Percentiles rank a stretch among this genome's conserved stretches.
Conservation (phyloP, 2,329 filamentous ascomycete species). For the Pseudocercospora pini-densiflorae region DNA sequence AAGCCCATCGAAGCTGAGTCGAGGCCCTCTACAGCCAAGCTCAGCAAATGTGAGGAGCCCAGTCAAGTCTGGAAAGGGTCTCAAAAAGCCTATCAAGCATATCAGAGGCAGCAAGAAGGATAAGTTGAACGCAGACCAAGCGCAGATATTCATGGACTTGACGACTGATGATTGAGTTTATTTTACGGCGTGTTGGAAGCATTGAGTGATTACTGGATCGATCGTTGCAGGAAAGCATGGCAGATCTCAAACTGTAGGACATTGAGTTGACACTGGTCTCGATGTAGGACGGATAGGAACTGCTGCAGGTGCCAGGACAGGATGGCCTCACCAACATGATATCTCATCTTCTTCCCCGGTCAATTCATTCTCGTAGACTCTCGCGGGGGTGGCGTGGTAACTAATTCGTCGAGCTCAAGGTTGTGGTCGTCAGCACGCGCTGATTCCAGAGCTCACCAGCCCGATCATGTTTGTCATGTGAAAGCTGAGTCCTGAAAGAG, state of each 20-base stretch:
- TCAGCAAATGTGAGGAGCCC: conserved; percentile 17
- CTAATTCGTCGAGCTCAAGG: no score
- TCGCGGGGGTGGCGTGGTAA: no score
- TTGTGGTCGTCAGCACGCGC: no score
- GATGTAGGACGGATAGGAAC: not conserved
- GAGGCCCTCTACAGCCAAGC: conserved; percentile 13
- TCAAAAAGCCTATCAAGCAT: conserved; percentile 12
- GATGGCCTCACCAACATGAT: no score
- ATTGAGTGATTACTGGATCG: not conserved
- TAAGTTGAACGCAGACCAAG: conserved; percentile 24
- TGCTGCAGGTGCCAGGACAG: not conserved
- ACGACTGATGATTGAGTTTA: not conserved
- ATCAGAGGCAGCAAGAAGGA: conserved; percentile 16
- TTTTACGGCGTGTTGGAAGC: not conserved
- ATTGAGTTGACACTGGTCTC: not conserved
- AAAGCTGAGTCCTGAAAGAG: no score
- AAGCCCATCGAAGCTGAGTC: not conserved
- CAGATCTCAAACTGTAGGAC: not conserved
- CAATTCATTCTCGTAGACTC: no score
- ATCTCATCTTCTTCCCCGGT: no score
- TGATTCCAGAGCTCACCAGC: no score
- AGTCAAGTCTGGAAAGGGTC: conserved; percentile 5
- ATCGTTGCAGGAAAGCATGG: not conserved
- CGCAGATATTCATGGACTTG: conserved; percentile 33
- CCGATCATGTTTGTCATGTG: no score